Percentiles rank a stretch among this genome's conserved stretches.
These are phyloP conservation scores for Dentipellis sp. DNA, from an alignment of 768 basidiomycete species.

Conservation along the genomic window DNA sequence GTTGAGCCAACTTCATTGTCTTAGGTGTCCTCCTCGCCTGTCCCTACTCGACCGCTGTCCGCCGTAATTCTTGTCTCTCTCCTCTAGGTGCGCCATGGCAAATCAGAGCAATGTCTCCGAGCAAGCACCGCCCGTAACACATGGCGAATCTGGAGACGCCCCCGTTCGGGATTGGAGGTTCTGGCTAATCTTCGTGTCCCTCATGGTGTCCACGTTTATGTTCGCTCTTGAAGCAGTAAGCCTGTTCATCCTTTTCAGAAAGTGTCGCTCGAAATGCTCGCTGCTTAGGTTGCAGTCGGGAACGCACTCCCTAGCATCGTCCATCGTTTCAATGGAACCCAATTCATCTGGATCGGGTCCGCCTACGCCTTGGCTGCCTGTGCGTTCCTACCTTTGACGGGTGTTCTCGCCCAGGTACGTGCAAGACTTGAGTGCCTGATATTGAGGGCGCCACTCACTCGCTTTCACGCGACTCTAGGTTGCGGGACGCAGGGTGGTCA, in stretches of 20 bases:
- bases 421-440: no score
- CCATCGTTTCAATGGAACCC: slow-evolving; percentile 16
- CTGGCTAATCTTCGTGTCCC: slow-evolving; percentile 13
- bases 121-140: no score
- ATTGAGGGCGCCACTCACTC: not conserved
- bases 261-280: not conserved
- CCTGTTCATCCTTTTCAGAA: not conserved
- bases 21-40: no score
- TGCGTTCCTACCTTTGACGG: slow-evolving; percentile 19
- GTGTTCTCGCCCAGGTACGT: slow-evolving; percentile 15
- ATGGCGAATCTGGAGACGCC: no score
- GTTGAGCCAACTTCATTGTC: no score
- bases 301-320: slow-evolving; percentile 24
- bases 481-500: slow-evolving; percentile 18
- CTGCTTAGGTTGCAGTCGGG: slow-evolving; percentile 5
- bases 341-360: slow-evolving; percentile 18
- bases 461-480: slow-evolving; percentile 8
- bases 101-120: no score
- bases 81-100: no score
- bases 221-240: slow-evolving; percentile 8
- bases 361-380: slow-evolving; percentile 18
- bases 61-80: no score
- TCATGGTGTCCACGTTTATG: slow-evolving; percentile 5
- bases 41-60: no score
- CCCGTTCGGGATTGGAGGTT: slow-evolving; percentile 8